Percentiles rank a stretch among this genome's conserved stretches.
phyloP scores from a whole-genome alignment of 148 eudicot genomes.

The Vaccinium macrocarpon region DNA sequence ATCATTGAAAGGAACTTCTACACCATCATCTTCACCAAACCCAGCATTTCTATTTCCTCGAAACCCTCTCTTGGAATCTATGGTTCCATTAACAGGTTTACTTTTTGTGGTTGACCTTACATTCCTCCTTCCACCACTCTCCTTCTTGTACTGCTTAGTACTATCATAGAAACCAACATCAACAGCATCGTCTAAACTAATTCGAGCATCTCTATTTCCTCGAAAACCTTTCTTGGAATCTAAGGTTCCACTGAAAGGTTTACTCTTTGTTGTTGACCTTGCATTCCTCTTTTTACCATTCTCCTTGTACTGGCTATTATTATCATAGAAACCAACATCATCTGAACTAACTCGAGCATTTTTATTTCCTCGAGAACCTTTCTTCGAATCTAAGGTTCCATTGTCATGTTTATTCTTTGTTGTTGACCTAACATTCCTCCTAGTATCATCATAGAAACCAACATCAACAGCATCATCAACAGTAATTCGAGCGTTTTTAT shows the following conservation, averaged over 20 bases:
- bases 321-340: not conserved
- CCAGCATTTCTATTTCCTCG: not conserved
- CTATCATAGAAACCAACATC: slow-evolving; percentile 6
- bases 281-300: slow-evolving; percentile 9
- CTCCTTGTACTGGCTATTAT: not conserved
- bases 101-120: not conserved
- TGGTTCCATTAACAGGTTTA: not conserved
- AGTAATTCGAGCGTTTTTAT: not conserved
- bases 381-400: not conserved
- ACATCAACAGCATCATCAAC: not conserved
- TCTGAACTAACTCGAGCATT: not conserved
- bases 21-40: not conserved
- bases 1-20: not conserved
- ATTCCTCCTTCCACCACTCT: slow-evolving; percentile 11
- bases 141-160: slow-evolving; percentile 16
- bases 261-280: not conserved
- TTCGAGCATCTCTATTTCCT: not conserved
- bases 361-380: not conserved
- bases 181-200: not conserved
- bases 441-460: slow-evolving; percentile 14
- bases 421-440: slow-evolving; percentile 9
- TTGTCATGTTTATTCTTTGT: not conserved
- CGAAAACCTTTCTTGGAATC: not conserved
- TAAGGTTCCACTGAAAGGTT: not conserved
- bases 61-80: not conserved